Evolutionary conservation across 495 filamentous ascomycete species (phyloP).

Genomic region (Neurospora tetraspora): DNA sequence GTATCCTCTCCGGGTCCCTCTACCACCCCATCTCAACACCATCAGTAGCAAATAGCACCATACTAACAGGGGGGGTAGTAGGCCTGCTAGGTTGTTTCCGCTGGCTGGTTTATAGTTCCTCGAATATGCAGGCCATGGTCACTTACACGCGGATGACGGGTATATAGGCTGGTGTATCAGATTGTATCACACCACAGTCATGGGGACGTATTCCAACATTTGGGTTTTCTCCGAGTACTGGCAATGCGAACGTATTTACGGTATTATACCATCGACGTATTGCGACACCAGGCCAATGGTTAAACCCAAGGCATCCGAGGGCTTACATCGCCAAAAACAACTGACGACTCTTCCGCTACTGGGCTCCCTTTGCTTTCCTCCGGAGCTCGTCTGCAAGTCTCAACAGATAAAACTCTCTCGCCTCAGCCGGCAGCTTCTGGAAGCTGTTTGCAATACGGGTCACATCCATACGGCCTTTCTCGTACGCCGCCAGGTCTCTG

Average conservation of each 20-base stretch:
- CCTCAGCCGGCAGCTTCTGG: slow-evolving; percentile 52
- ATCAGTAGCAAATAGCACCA: neutral
- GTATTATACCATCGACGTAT: neutral
- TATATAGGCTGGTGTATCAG: neutral
- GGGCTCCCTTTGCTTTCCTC: slow-evolving; percentile 7
- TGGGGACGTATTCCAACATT: neutral
- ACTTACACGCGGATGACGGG: neutral
- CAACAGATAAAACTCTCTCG: slow-evolving; percentile 63
- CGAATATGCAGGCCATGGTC: neutral
- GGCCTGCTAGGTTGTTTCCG: too few relatives aligned
- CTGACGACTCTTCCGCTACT: neutral
- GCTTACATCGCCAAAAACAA: neutral
- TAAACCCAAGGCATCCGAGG: neutral
- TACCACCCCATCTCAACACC: neutral
- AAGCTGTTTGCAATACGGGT: slow-evolving; percentile 59
- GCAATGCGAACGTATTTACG: neutral
- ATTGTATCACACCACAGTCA: neutral
- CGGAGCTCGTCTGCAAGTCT: slow-evolving; percentile 62
- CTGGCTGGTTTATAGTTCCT: too few relatives aligned
- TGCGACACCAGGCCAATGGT: neutral
- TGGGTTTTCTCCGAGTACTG: neutral
- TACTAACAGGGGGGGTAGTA: neutral
- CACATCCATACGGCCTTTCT: slow-evolving; percentile 66
- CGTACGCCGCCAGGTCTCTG: slow-evolving; percentile 73
- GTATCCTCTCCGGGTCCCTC: neutral